phyloP scores from a whole-genome alignment of 129 eudicot genomes.

The Centrapalus pauciflorus region DNA sequence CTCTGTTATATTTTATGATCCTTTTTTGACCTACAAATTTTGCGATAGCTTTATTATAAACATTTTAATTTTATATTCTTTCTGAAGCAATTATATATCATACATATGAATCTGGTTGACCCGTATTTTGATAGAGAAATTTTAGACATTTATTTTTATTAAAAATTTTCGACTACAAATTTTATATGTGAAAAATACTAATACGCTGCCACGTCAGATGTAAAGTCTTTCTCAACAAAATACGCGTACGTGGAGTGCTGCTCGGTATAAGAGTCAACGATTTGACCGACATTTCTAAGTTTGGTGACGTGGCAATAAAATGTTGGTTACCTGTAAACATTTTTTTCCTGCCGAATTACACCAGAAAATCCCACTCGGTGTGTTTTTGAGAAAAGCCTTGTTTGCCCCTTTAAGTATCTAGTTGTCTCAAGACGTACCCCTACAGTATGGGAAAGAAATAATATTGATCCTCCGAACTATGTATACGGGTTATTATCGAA shows the following conservation, averaged over 20 bases:
- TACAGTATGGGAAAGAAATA: not conserved
- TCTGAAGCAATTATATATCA: too few relatives aligned
- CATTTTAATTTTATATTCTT: too few relatives aligned
- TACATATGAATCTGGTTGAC: too few relatives aligned
- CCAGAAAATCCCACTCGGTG: conserved; percentile 18
- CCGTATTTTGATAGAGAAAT: too few relatives aligned
- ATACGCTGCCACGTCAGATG: conserved; percentile 18
- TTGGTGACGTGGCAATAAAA: conserved; percentile 20
- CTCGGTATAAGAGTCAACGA: conserved; percentile 18
- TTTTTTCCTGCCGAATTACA: conserved; percentile 14
- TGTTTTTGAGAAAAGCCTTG: not conserved
- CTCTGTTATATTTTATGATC: too few relatives aligned
- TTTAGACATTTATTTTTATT: too few relatives aligned
- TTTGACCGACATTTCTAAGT: conserved; percentile 9
- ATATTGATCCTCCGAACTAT: not conserved
- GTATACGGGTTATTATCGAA: too few relatives aligned
- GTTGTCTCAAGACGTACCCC: not conserved
- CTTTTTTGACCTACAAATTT: too few relatives aligned
- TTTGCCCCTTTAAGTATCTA: conserved; percentile 3
- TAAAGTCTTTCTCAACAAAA: conserved; percentile 3
- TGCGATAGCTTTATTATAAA: too few relatives aligned
- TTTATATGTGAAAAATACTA: not conserved
- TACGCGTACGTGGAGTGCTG: conserved; percentile 27
- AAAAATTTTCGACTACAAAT: too few relatives aligned
- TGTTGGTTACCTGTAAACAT: conserved; percentile 17